Conservation (phyloP, 2,329 filamentous ascomycete species). For the Tolypocladium tropicale region DNA sequence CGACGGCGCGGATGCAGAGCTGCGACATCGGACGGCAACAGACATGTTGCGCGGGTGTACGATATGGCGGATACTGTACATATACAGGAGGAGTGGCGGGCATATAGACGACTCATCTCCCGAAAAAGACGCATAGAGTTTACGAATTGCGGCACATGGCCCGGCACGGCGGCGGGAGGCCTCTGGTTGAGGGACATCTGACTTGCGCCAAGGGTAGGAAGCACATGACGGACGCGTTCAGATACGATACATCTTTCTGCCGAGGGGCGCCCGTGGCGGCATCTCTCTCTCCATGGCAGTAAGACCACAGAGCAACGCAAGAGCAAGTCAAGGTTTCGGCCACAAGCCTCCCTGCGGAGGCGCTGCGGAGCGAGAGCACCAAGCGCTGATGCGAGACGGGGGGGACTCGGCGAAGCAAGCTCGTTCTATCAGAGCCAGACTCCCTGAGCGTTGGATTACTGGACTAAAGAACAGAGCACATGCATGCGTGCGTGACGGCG, state of each 20-base stretch:
- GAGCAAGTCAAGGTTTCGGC: constrained; percentile 23
- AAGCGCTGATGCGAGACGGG: constrained; percentile 10
- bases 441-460: constrained; percentile 45
- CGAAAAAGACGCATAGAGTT: constrained; percentile 6
- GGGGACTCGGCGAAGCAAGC: constrained; percentile 14
- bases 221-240: constrained; percentile 33
- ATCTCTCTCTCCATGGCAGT: constrained; percentile 32
- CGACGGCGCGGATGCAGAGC: background rate
- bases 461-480: constrained; percentile 59
- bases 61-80: constrained; percentile 7
- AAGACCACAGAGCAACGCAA: constrained; percentile 53
- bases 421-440: constrained; percentile 55
- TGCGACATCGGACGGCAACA: background rate
- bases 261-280: constrained; percentile 11
- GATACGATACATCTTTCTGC: constrained; percentile 56
- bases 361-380: constrained; percentile 20
- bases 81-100: constrained; percentile 4
- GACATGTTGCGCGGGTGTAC: constrained; percentile 4
- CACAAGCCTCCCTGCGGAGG: constrained; percentile 1
- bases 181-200: background rate
- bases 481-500: constrained; percentile 11
- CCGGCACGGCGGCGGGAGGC: background rate
- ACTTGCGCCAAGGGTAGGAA: background rate
- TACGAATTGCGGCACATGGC: background rate
- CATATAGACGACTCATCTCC: constrained; percentile 16